A percentile compares a stretch with the other conserved stretches of the same genome.
Evolutionary conservation across 2,329 filamentous ascomycete species (phyloP).

Genomic region (Venturia pyrina): DNA sequence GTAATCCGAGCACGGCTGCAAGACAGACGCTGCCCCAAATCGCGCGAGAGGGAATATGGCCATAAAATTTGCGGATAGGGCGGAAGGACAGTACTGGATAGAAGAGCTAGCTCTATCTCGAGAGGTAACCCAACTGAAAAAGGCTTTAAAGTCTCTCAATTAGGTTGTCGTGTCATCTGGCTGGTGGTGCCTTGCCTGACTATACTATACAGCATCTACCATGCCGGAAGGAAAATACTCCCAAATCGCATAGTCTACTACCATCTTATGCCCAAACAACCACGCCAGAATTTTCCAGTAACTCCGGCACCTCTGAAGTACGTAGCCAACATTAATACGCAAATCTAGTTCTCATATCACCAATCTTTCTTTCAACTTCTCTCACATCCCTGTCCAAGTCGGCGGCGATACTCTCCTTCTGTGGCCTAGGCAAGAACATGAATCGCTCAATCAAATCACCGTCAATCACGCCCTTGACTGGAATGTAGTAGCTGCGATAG

Average conservation of each 20-base stretch:
- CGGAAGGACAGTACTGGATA: too few relatives aligned
- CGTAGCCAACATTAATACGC: conserved; percentile 14
- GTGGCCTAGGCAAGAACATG: conserved; percentile 70
- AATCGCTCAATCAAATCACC: conserved; percentile 94
- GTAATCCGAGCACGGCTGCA: too few relatives aligned
- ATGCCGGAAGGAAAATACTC: neutral
- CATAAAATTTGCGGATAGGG: too few relatives aligned
- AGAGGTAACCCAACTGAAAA: too few relatives aligned
- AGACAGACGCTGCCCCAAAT: too few relatives aligned
- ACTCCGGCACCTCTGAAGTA: neutral
- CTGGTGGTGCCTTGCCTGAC: neutral
- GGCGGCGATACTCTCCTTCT: conserved; percentile 89
- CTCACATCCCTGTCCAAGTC: conserved; percentile 84
- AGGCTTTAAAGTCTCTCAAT: neutral
- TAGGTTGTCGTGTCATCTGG: neutral
- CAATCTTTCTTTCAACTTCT: conserved; percentile 85
- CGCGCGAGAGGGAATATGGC: too few relatives aligned
- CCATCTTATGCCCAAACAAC: neutral
- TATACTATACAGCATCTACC: neutral
- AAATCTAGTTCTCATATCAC: conserved; percentile 23
- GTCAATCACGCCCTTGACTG: conserved; percentile 93
- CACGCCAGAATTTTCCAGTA: neutral
- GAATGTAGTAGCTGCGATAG: conserved; percentile 90
- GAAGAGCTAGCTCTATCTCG: too few relatives aligned
- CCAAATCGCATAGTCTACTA: neutral